Conservation (phyloP, 768 basidiomycete genomes). For the Boletus pseudo-olivaceus region DNA sequence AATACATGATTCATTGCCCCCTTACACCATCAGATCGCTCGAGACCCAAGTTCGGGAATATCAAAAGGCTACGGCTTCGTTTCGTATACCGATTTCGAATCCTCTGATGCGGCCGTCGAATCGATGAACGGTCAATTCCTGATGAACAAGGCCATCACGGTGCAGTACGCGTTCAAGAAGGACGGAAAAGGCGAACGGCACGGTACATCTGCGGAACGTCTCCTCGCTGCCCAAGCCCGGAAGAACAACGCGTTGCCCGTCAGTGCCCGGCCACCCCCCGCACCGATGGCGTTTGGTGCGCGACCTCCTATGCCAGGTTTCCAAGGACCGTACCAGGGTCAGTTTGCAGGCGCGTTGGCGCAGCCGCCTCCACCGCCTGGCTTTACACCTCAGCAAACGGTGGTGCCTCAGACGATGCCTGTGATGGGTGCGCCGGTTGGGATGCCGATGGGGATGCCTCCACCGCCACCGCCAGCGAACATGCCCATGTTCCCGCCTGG, state of each 20-base stretch:
- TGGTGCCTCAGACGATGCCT: constrained; percentile 44
- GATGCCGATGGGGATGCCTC: constrained; percentile 36
- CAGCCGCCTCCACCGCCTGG: constrained; percentile 80
- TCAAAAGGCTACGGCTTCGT: constrained; percentile 99
- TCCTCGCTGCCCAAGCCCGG: constrained; percentile 91
- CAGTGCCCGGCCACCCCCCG: constrained; percentile 68
- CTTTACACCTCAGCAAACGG: constrained; percentile 69
- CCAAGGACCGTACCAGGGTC: constrained; percentile 82
- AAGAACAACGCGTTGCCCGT: constrained; percentile 92
- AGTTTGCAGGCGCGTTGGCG: constrained; percentile 87
- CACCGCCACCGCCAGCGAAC: constrained; percentile 30
- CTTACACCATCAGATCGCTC: constrained; percentile 67
- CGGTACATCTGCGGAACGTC: constrained; percentile 93
- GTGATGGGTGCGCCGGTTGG: constrained; percentile 34
- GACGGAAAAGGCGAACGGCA: constrained; percentile 98
- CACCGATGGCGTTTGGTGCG: constrained; percentile 68
- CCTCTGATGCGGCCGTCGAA: constrained; percentile 94
- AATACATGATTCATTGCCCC: background rate
- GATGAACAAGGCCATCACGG: constrained; percentile 96
- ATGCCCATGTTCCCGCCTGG: constrained; percentile 47
- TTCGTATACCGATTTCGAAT: constrained; percentile 95
- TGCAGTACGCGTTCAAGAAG: constrained; percentile 99
- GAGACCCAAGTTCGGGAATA: constrained; percentile 76
- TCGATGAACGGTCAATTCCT: constrained; percentile 97
- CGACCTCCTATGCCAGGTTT: constrained; percentile 67